These are phyloP conservation scores for Hydrangea macrophylla DNA, from an alignment of 148 eudicot species.

Conservation along the genomic window DNA sequence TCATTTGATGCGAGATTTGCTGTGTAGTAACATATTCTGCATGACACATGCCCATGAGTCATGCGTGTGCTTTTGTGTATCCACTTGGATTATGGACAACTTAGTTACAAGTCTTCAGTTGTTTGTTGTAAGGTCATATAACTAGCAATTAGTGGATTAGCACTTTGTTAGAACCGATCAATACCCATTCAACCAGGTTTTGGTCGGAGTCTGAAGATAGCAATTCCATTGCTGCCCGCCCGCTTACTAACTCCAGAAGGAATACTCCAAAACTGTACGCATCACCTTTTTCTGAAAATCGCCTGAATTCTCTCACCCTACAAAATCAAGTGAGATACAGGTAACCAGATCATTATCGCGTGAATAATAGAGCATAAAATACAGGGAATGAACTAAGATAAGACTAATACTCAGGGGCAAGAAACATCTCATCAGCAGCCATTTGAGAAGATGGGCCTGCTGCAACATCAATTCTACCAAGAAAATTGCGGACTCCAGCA, in stretches of 20 bases:
- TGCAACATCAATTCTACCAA: conserved; percentile 68
- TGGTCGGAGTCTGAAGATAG: conserved; percentile 45
- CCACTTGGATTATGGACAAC: not conserved
- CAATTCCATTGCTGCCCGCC: conserved; percentile 69
- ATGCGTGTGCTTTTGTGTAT: not conserved
- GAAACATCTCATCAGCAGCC: conserved; percentile 73
- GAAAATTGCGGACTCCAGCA: conserved; percentile 87
- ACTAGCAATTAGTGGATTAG: not conserved
- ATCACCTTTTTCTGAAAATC: conserved; percentile 88
- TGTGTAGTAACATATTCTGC: not conserved
- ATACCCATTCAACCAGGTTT: conserved; percentile 84
- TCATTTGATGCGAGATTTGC: not conserved
- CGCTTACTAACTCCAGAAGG: conserved; percentile 81
- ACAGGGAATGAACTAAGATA: not conserved
- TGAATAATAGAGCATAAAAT: conserved; percentile 2
- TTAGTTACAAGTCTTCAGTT: not conserved
- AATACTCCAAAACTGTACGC: conserved; percentile 84
- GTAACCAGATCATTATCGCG: conserved; percentile 1
- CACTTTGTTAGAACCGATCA: conserved; percentile 1
- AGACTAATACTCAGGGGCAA: conserved; percentile 80
- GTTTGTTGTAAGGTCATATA: not conserved
- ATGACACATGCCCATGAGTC: not conserved
- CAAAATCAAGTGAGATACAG: conserved; percentile 8
- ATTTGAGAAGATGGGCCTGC: conserved; percentile 78
- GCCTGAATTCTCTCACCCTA: conserved; percentile 89